Percentiles rank a stretch among this genome's conserved stretches.
phyloP scores from a whole-genome alignment of 208 protist genomes.

The Trypanosoma mega region DNA sequence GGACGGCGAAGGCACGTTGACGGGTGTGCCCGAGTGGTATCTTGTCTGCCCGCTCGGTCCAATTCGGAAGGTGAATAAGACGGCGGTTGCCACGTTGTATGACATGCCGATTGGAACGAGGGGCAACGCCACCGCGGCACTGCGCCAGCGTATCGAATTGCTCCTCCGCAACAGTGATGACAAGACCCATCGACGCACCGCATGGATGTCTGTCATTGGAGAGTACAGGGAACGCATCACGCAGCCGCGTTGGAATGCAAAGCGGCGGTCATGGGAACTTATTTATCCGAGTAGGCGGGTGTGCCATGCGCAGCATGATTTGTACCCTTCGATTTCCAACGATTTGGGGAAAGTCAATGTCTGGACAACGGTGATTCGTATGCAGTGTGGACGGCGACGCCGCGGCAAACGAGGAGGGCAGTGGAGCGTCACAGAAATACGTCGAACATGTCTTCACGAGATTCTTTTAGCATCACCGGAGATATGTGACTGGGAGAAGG shows the following conservation, averaged over 20 bases:
- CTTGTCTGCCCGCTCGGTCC: slow-evolving; percentile 45
- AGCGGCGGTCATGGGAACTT: slow-evolving; percentile 65
- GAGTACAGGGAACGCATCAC: slow-evolving; percentile 42
- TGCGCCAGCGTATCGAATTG: too few relatives aligned
- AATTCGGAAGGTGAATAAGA: slow-evolving; percentile 56
- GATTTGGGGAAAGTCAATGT: slow-evolving; percentile 8
- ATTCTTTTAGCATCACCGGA: slow-evolving; percentile 48
- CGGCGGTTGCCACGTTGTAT: slow-evolving; percentile 23
- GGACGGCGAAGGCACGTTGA: slow-evolving; percentile 58
- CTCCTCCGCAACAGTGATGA: too few relatives aligned
- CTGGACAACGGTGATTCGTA: slow-evolving; percentile 69
- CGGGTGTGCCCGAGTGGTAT: slow-evolving; percentile 59
- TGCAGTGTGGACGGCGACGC: slow-evolving; percentile 35
- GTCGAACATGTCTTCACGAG: slow-evolving; percentile 61
- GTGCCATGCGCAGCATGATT: slow-evolving; percentile 6
- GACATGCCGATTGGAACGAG: too few relatives aligned
- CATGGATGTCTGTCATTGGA: slow-evolving; percentile 42
- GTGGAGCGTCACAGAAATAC: slow-evolving; percentile 69
- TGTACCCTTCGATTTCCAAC: background rate
- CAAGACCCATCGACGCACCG: background rate
- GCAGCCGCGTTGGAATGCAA: slow-evolving; percentile 52
- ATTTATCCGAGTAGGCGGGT: slow-evolving; percentile 47
- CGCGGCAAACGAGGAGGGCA: background rate
- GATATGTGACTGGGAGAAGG: slow-evolving; percentile 78
- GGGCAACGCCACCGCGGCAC: too few relatives aligned